A percentile compares a stretch with the other conserved stretches of the same genome.
Conservation (phyloP, 352 stramenopile species). For the Phytophthora sp. region DNA sequence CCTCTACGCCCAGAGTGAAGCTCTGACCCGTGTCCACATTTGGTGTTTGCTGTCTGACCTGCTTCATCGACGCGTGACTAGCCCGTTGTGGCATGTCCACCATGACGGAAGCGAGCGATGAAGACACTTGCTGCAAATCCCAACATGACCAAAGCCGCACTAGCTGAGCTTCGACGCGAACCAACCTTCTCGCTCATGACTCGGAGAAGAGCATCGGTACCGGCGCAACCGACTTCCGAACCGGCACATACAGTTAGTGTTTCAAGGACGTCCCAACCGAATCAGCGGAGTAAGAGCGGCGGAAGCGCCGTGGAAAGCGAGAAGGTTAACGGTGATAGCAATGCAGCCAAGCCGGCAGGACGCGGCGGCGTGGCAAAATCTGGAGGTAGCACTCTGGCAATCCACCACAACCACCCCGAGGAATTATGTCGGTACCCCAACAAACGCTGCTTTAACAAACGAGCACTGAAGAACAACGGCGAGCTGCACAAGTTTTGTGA, state of each 20-base stretch:
- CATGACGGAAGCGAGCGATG: constrained; percentile 6
- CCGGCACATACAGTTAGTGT: constrained; percentile 7
- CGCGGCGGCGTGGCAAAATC: constrained; percentile 10
- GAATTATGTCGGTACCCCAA: constrained; percentile 66
- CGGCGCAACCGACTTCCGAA: constrained; percentile 7
- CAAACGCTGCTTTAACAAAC: constrained; percentile 62
- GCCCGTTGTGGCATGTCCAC: constrained; percentile 31
- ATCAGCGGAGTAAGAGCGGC: constrained; percentile 31
- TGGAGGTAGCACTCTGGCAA: constrained; percentile 10
- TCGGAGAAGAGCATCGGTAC: constrained; percentile 23
- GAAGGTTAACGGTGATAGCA: constrained; percentile 23
- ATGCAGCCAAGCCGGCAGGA: constrained; percentile 16
- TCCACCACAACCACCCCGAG: constrained; percentile 33
- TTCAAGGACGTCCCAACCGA: constrained; percentile 15
- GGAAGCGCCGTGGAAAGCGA: constrained; percentile 29
- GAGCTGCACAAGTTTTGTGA: constrained; percentile 76
- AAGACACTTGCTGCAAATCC: constrained; percentile 30
- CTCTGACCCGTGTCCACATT: constrained; percentile 37
- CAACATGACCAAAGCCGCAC: constrained; percentile 41
- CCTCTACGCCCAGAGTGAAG: constrained; percentile 7
- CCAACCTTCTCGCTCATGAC: constrained; percentile 37
- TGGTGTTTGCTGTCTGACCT: constrained; percentile 26
- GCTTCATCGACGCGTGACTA: constrained; percentile 23
- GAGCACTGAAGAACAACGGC: constrained; percentile 72
- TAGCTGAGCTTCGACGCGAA: constrained; percentile 16